Evolutionary conservation across 2,329 filamentous ascomycete genomes (phyloP).

Genomic region (Fusarium pilosicola): DNA sequence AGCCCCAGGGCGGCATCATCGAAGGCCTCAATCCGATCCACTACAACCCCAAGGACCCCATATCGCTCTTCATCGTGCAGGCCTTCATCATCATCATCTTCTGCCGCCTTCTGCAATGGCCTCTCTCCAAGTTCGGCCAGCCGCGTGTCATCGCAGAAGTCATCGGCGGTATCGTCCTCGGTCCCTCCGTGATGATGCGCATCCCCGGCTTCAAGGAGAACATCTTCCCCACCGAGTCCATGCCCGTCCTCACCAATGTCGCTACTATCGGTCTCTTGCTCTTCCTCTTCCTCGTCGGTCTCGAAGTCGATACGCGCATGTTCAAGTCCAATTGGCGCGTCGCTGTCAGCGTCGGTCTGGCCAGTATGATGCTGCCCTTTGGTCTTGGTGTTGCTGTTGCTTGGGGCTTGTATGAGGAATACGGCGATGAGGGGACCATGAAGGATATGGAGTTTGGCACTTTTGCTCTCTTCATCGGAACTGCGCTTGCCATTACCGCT

Average conservation of each 20-base stretch:
- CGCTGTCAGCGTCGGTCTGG: slow-evolving; percentile 79
- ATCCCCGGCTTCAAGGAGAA: slow-evolving; percentile 80
- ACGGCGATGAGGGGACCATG: slow-evolving; percentile 58
- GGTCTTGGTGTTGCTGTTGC: slow-evolving; percentile 83
- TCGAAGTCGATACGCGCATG: slow-evolving; percentile 85
- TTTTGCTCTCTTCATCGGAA: slow-evolving; percentile 82
- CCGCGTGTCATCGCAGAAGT: slow-evolving; percentile 87
- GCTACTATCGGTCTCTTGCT: slow-evolving; percentile 86
- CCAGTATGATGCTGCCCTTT: slow-evolving; percentile 85
- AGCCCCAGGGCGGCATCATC: slow-evolving; percentile 70
- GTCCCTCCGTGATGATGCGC: slow-evolving; percentile 87
- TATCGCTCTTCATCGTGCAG: slow-evolving; percentile 57
- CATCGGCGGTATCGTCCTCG: slow-evolving; percentile 84
- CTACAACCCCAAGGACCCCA: slow-evolving; percentile 76
- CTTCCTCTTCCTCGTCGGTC: slow-evolving; percentile 87
- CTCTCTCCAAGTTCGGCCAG: slow-evolving; percentile 79
- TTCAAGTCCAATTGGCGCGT: slow-evolving; percentile 83
- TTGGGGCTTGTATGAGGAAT: slow-evolving; percentile 82
- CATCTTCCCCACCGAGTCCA: slow-evolving; percentile 81
- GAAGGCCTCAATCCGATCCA: slow-evolving; percentile 75
- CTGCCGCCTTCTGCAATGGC: slow-evolving; percentile 72
- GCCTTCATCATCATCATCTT: slow-evolving; percentile 59
- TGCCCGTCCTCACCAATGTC: slow-evolving; percentile 79
- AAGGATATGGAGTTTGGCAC: slow-evolving; percentile 60
- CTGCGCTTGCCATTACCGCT: slow-evolving; percentile 91